phyloP scores from a whole-genome alignment of 768 basidiomycete species.

The Mycena kentingensis region DNA sequence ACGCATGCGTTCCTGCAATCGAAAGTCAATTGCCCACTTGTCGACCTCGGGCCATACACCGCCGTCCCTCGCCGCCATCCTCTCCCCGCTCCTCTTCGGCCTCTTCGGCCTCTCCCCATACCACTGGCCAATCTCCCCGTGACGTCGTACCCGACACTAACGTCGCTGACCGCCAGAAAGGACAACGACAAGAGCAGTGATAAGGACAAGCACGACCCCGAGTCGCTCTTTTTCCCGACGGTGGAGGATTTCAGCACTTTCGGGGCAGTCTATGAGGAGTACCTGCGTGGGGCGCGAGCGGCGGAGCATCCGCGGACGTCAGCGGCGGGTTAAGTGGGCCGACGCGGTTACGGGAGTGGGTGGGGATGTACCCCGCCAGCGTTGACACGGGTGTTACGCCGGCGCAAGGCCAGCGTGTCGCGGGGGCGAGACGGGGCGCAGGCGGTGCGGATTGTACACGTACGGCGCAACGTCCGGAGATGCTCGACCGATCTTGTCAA shows the following conservation, averaged over 20 bases:
- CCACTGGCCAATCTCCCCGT: not conserved
- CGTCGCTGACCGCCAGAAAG: no score
- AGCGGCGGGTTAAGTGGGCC: slow-evolving; percentile 8
- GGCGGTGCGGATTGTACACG: no score
- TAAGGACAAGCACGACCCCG: slow-evolving; percentile 3
- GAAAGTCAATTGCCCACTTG: slow-evolving; percentile 61
- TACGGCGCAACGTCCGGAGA: no score
- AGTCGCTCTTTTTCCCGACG: slow-evolving; percentile 27
- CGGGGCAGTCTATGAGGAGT: no score
- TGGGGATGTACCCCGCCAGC: slow-evolving; percentile 9
- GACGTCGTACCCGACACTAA: not conserved
- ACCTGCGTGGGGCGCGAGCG: no score
- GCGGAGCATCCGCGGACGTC: no score
- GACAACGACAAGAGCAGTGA: not conserved
- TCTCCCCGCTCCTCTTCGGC: slow-evolving; percentile 45
- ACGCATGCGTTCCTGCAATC: slow-evolving; percentile 79
- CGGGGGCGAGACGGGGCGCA: no score
- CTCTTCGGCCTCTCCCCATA: slow-evolving; percentile 4
- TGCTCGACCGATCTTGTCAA: slow-evolving; percentile 82
- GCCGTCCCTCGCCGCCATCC: slow-evolving; percentile 84
- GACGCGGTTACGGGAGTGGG: slow-evolving; percentile 10
- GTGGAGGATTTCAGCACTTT: no score
- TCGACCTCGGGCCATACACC: slow-evolving; percentile 88
- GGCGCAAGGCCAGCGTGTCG: no score
- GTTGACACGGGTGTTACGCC: no score